Conservation (phyloP, 2,329 filamentous ascomycete genomes). For the Xylariaceae sp. region DNA sequence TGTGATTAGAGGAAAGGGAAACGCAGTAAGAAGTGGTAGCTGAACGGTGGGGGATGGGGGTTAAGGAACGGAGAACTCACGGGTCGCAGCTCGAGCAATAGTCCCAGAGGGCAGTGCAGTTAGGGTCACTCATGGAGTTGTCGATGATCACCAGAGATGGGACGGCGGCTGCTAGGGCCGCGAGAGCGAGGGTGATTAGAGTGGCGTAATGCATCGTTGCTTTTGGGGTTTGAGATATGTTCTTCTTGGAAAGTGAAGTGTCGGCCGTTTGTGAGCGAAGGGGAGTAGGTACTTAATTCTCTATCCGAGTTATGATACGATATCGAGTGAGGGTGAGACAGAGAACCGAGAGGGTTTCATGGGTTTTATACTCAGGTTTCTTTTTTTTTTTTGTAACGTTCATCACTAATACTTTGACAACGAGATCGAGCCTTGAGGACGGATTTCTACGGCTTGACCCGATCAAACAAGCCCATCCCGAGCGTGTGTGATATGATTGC, state of each 20-base stretch:
- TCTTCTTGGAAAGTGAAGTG: background rate
- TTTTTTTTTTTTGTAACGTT: no score
- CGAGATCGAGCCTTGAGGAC: no score
- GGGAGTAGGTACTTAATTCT: no score
- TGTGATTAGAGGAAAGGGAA: background rate
- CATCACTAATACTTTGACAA: no score
- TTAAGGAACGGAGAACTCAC: constrained; percentile 8
- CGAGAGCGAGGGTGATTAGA: constrained; percentile 18
- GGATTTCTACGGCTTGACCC: no score
- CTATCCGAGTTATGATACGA: background rate
- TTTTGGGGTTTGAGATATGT: background rate
- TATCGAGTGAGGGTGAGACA: background rate
- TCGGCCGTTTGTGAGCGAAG: background rate
- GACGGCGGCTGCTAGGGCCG: constrained; percentile 16
- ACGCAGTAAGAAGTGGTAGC: background rate
- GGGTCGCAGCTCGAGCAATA: constrained; percentile 23
- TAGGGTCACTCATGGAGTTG: constrained; percentile 17
- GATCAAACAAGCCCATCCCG: no score
- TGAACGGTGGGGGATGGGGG: background rate
- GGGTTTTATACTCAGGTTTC: no score
- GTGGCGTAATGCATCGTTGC: constrained; percentile 18
- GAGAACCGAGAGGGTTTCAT: no score
- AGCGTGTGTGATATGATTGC: no score
- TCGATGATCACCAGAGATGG: constrained; percentile 8
- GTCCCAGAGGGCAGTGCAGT: constrained; percentile 20